phyloP scores from a whole-genome alignment of 2,329 filamentous ascomycete genomes.

The Penicillium sp. region DNA sequence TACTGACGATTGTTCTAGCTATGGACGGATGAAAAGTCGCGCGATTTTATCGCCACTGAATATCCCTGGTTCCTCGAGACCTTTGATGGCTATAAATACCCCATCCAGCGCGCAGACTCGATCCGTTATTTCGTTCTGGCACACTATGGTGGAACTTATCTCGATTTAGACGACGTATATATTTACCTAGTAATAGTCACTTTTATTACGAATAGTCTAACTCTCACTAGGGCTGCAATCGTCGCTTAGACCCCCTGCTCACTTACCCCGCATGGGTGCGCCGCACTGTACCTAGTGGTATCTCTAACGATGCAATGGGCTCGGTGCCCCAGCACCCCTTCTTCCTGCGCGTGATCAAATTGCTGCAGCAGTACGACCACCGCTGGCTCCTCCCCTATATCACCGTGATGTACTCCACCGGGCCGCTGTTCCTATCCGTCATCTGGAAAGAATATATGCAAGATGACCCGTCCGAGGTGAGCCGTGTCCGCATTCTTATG shows the following conservation, averaged over 20 bases:
- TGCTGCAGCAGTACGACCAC: slow-evolving; percentile 66
- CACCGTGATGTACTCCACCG: slow-evolving; percentile 77
- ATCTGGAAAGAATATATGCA: slow-evolving; percentile 74
- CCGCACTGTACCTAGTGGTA: slow-evolving; percentile 72
- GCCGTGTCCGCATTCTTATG: slow-evolving; percentile 67
- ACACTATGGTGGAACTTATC: slow-evolving; percentile 77
- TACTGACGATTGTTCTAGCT: slow-evolving; percentile 52
- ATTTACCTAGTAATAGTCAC: neutral
- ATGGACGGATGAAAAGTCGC: slow-evolving; percentile 71
- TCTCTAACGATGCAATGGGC: slow-evolving; percentile 80
- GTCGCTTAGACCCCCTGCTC: slow-evolving; percentile 66
- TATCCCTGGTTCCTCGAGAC: slow-evolving; percentile 77
- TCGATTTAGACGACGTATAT: slow-evolving; percentile 71
- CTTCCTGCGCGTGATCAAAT: slow-evolving; percentile 68
- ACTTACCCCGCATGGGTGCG: slow-evolving; percentile 70
- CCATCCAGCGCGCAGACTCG: slow-evolving; percentile 75
- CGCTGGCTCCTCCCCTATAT: slow-evolving; percentile 72
- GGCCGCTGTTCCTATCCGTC: slow-evolving; percentile 73
- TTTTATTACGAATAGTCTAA: neutral
- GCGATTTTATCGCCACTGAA: slow-evolving; percentile 70
- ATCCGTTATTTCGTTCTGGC: slow-evolving; percentile 78
- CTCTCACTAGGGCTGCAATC: slow-evolving; percentile 61
- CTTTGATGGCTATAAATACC: slow-evolving; percentile 71
- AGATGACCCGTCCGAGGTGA: slow-evolving; percentile 39
- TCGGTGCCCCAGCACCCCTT: slow-evolving; percentile 71